Evolutionary conservation across 2,329 filamentous ascomycete species (phyloP).

Genomic region (Cladosporium sp.): DNA sequence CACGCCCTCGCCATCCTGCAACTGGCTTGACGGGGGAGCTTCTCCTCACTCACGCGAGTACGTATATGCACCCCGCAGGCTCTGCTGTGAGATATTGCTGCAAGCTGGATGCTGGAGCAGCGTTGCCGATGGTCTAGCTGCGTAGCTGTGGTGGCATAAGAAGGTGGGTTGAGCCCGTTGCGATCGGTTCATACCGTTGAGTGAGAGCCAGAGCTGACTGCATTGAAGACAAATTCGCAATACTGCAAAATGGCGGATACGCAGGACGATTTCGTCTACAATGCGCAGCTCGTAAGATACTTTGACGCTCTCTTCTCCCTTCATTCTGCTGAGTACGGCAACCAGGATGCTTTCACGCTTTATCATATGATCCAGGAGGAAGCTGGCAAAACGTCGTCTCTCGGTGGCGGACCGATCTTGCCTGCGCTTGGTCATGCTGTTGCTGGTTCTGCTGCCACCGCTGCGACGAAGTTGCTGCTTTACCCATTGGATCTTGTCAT

Average conservation of each 20-base stretch:
- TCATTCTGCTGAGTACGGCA: conserved; percentile 12
- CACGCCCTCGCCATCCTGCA: too few species aligned
- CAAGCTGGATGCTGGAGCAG: not conserved
- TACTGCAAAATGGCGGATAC: conserved; percentile 2
- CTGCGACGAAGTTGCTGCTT: conserved; percentile 68
- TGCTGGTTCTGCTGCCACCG: conserved; percentile 71
- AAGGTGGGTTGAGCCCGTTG: not conserved
- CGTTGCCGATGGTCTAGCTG: not conserved
- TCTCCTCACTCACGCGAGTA: not conserved
- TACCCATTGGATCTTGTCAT: conserved; percentile 80
- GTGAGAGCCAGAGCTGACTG: conserved; percentile 3
- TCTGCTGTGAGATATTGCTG: not conserved
- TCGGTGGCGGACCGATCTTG: conserved; percentile 41
- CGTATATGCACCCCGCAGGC: conserved; percentile 12
- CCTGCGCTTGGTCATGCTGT: conserved; percentile 75
- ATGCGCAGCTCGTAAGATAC: conserved; percentile 24
- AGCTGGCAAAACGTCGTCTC: conserved; percentile 2
- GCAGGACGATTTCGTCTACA: conserved; percentile 13
- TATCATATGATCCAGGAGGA: conserved; percentile 24
- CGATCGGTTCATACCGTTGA: not conserved
- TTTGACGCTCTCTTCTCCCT: conserved; percentile 13
- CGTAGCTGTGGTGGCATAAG: not conserved
- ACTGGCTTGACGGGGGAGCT: not conserved
- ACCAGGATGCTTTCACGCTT: conserved; percentile 25
- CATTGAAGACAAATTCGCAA: not conserved